A percentile compares a stretch with the other conserved stretches of the same genome.
Conservation (phyloP, 164 flowering plant genomes). For the Euptelea pleiosperma region DNA sequence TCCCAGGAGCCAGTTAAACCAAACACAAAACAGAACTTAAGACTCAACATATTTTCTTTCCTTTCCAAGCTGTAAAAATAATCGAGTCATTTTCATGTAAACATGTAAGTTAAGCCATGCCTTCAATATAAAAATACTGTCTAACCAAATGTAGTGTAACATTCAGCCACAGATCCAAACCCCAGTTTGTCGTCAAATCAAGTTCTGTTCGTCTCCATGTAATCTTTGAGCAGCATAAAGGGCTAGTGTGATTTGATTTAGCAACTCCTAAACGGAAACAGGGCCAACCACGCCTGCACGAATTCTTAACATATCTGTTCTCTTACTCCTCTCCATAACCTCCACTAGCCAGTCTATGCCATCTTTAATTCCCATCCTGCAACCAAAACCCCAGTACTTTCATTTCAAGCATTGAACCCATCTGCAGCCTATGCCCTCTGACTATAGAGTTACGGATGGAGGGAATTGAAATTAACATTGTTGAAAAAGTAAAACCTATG, state of each 20-base stretch:
- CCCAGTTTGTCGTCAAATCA: not conserved
- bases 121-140: not conserved
- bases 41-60: not conserved
- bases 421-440: too few species aligned
- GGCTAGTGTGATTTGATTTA: not conserved
- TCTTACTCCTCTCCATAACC: constrained; percentile 89
- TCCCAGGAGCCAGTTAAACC: too few species aligned
- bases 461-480: too few species aligned
- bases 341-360: constrained; percentile 83
- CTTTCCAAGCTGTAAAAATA: not conserved
- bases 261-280: constrained; percentile 6
- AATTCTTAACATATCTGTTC: constrained; percentile 67
- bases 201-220: too few species aligned
- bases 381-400: constrained; percentile 11
- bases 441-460: too few species aligned
- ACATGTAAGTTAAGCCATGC: not conserved
- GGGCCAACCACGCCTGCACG: constrained; percentile 49
- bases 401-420: not conserved
- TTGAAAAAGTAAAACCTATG: too few species aligned
- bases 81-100: not conserved
- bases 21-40: not conserved
- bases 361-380: constrained; percentile 80
- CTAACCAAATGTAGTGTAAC: constrained; percentile 1
- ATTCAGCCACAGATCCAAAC: not conserved
- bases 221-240: not conserved